A percentile compares a stretch with the other conserved stretches of the same genome.
Conservation (phyloP, 371 early-diverging fungal species). For the Mucor circinelloides region DNA sequence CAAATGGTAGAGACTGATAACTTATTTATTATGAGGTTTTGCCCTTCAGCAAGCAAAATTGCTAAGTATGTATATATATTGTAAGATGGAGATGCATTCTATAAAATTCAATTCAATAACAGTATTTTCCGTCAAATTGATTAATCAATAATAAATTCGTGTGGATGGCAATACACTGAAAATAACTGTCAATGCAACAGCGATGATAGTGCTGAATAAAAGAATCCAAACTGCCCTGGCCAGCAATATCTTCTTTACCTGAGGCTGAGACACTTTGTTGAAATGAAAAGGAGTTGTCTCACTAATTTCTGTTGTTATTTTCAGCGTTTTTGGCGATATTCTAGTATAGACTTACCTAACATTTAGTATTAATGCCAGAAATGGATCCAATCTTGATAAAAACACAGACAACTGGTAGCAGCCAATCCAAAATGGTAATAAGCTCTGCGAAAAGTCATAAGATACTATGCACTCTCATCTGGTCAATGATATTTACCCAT, state of each 20-base stretch:
- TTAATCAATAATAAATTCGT: background rate
- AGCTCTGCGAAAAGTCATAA: conserved; percentile 16
- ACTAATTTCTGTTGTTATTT: conserved; percentile 20
- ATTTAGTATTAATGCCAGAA: conserved; percentile 48
- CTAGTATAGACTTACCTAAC: conserved; percentile 33
- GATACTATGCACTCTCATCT: background rate
- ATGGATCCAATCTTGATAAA: conserved; percentile 49
- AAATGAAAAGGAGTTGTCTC: conserved; percentile 53
- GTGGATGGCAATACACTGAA: conserved; percentile 53
- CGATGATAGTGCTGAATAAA: conserved; percentile 21
- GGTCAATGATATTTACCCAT: conserved; percentile 45
- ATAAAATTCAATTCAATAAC: too few relatives aligned
- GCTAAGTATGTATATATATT: too few relatives aligned
- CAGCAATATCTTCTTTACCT: conserved; percentile 42
- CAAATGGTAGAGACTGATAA: too few relatives aligned
- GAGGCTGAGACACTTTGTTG: conserved; percentile 44
- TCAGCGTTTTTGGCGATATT: background rate
- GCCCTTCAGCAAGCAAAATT: too few relatives aligned
- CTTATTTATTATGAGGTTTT: too few relatives aligned
- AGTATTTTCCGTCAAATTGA: too few relatives aligned
- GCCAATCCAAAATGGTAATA: conserved; percentile 52
- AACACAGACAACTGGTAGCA: conserved; percentile 37
- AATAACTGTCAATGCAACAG: conserved; percentile 40
- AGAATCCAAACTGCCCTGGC: conserved; percentile 48
- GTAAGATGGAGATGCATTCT: too few relatives aligned